Percentiles rank a stretch among this genome's conserved stretches.
phyloP scores from a whole-genome alignment of 2,329 filamentous ascomycete species.

The Ambrosiella cleistominuta region DNA sequence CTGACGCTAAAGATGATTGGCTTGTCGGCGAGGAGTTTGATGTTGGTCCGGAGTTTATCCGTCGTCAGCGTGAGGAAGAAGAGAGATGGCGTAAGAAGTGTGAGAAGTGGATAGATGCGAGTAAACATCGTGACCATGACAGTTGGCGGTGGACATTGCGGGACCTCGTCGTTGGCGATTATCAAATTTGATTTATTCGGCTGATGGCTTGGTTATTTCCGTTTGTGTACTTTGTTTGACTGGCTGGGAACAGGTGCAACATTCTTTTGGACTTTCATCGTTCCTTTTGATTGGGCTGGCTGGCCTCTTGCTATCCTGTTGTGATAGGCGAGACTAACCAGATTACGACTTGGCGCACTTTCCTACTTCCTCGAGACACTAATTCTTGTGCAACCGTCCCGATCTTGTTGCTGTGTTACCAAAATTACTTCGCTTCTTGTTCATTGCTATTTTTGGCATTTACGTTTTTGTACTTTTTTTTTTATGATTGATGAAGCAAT shows the following conservation, averaged over 20 bases:
- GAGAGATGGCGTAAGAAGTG: slow-evolving; percentile 79
- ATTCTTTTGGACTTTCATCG: background rate
- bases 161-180: slow-evolving; percentile 34
- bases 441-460: background rate
- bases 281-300: background rate
- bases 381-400: background rate
- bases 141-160: slow-evolving; percentile 65
- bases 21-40: slow-evolving; percentile 93
- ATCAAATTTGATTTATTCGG: slow-evolving; percentile 12
- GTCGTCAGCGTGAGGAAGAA: slow-evolving; percentile 79
- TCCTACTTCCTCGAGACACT: background rate
- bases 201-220: background rate
- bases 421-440: slow-evolving; percentile 1
- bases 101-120: slow-evolving; percentile 54
- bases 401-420: too few relatives aligned
- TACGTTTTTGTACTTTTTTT: slow-evolving; percentile 3
- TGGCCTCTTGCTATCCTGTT: background rate
- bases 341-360: background rate
- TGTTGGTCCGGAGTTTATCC: slow-evolving; percentile 84
- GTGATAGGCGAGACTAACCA: background rate
- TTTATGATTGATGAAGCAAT: slow-evolving; percentile 13
- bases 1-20: slow-evolving; percentile 57
- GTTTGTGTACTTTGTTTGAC: background rate
- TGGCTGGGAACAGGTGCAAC: background rate
- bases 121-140: slow-evolving; percentile 36